Conservation (phyloP, 2,329 filamentous ascomycete species). For the Aspergillus novoparasiticus region DNA sequence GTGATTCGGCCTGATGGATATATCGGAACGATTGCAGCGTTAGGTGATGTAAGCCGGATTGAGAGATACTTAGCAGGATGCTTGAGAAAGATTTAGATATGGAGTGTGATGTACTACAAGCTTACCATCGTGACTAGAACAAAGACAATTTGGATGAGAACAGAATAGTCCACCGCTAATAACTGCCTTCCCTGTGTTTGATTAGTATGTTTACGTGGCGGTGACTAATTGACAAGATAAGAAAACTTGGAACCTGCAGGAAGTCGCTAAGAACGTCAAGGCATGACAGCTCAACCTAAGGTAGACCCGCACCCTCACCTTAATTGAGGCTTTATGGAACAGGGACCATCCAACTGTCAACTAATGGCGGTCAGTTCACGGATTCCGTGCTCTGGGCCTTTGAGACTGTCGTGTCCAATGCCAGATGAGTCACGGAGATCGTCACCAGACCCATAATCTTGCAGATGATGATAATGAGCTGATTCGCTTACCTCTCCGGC, state of each 20-base stretch:
- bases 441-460: neutral
- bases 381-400: neutral
- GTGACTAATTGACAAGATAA: neutral
- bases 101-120: neutral
- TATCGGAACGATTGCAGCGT: slow-evolving; percentile 31
- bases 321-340: neutral
- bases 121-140: neutral
- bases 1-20: slow-evolving; percentile 45
- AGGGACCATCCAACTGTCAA: neutral
- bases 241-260: neutral
- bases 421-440: neutral
- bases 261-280: too few relatives aligned
- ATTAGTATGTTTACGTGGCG: too few relatives aligned
- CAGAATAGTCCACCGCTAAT: neutral
- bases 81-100: slow-evolving; percentile 16
- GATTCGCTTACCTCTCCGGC: neutral
- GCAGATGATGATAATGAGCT: neutral
- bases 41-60: slow-evolving; percentile 31
- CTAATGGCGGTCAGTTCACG: neutral
- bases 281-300: neutral
- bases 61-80: slow-evolving; percentile 28
- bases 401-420: neutral
- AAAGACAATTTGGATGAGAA: neutral
- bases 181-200: too few relatives aligned
- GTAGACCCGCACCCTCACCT: neutral